These are phyloP conservation scores for Heracleum sosnowskyi DNA, from an alignment of 129 eudicot species.

Conservation along the genomic window DNA sequence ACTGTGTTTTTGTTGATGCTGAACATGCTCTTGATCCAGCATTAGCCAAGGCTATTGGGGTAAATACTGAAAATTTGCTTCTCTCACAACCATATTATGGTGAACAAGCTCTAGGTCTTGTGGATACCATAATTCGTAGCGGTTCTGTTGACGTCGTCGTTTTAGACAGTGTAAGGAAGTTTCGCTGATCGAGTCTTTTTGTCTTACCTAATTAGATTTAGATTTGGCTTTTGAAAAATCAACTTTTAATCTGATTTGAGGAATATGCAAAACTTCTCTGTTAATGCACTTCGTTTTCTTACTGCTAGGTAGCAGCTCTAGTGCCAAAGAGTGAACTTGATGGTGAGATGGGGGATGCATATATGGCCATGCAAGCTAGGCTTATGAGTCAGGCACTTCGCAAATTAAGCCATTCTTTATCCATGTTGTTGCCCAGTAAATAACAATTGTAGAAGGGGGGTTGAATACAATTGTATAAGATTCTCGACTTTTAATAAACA, in stretches of 20 bases:
- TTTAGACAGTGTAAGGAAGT: conserved; percentile 89
- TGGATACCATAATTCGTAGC: conserved; percentile 89
- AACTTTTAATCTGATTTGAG: not conserved
- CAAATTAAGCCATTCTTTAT: too few species aligned
- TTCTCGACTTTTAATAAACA: too few species aligned
- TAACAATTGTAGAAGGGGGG: too few species aligned
- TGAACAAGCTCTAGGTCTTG: conserved; percentile 94
- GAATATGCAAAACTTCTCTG: not conserved
- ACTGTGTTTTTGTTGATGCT: conserved; percentile 87
- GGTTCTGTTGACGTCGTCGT: conserved; percentile 97
- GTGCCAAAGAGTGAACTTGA: too few species aligned
- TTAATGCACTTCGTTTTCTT: too few species aligned
- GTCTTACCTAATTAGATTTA: not conserved
- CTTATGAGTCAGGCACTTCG: too few species aligned
- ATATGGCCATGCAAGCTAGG: too few species aligned
- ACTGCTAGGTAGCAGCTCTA: too few species aligned
- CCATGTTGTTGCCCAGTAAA: too few species aligned
- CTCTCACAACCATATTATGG: conserved; percentile 97
- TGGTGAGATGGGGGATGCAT: too few species aligned
- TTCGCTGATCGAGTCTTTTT: not conserved
- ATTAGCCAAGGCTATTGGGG: conserved; percentile 84
- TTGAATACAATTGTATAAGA: too few species aligned
- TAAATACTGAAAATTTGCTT: conserved; percentile 71
- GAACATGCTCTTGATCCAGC: conserved; percentile 98
- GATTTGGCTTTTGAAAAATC: not conserved